These are phyloP conservation scores for Omphalea diandra DNA, from an alignment of 441 rosid genomes.

Conservation along the genomic window DNA sequence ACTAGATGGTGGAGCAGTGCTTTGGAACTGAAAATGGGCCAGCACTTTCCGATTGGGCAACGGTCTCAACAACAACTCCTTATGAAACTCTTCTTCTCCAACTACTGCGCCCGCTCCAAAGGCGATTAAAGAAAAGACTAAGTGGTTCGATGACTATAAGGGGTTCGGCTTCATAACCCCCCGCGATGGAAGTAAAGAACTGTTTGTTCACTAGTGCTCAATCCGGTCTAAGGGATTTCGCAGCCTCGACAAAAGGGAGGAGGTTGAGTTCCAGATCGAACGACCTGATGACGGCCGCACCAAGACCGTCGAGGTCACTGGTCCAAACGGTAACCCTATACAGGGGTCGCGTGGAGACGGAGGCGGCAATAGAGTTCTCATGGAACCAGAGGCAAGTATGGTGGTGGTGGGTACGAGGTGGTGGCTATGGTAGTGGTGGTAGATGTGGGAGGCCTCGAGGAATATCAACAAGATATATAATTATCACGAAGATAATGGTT, in stretches of 20 bases:
- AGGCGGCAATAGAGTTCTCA: conserved; percentile 34
- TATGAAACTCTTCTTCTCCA: conserved; percentile 63
- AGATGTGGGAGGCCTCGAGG: conserved; percentile 28
- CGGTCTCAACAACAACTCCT: conserved; percentile 77
- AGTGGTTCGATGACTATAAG: conserved; percentile 65
- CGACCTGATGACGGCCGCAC: conserved; percentile 51
- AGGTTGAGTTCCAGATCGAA: conserved; percentile 60
- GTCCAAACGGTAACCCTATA: conserved; percentile 51
- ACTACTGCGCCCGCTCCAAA: conserved; percentile 33
- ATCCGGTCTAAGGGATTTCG: conserved; percentile 73
- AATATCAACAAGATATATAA: too few species aligned
- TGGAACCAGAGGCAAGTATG: conserved; percentile 44
- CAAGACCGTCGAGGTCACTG: conserved; percentile 72
- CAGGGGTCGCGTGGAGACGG: conserved; percentile 35
- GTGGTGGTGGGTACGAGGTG: conserved; percentile 37
- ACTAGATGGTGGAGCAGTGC: conserved; percentile 57
- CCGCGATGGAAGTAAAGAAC: conserved; percentile 61
- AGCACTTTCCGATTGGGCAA: conserved; percentile 84
- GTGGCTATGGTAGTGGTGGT: conserved; percentile 26
- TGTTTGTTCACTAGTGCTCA: conserved; percentile 78
- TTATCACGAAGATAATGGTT: too few species aligned
- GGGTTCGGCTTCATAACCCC: conserved; percentile 86
- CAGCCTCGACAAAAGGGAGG: conserved; percentile 50
- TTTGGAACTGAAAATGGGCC: conserved; percentile 82
- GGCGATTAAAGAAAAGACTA: conserved; percentile 24